Conservation (phyloP, 148 eudicot genomes). For the Chenopodium suecicum region DNA sequence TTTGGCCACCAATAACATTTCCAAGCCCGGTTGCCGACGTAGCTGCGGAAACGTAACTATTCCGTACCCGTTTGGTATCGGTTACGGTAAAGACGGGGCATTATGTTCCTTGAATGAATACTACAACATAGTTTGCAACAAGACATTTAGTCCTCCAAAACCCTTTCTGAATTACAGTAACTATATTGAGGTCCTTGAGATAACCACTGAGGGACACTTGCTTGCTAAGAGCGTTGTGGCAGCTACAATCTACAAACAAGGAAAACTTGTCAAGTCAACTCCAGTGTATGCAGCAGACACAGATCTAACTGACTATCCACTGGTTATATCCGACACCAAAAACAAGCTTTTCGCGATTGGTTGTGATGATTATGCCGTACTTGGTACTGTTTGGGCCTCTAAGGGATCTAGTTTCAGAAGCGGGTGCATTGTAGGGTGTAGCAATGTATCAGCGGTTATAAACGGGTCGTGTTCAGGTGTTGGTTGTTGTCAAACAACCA, state of each 20-base stretch:
- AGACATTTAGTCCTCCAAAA: conserved; percentile 21
- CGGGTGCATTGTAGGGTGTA: conserved; percentile 42
- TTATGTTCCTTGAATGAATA: conserved; percentile 24
- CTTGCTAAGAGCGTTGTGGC: conserved; percentile 13
- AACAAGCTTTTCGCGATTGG: conserved; percentile 46
- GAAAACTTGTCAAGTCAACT: background rate
- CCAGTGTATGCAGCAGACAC: background rate
- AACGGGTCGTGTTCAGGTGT: conserved; percentile 44
- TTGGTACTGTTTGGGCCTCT: background rate
- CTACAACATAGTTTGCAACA: conserved; percentile 34
- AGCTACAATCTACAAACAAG: conserved; percentile 11
- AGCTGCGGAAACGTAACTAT: background rate
- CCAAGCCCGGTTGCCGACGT: background rate
- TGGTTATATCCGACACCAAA: conserved; percentile 21
- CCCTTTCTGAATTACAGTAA: background rate
- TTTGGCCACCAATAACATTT: too few species aligned
- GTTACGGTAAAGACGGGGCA: background rate
- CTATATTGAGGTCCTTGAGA: background rate
- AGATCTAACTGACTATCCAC: background rate
- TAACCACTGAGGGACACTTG: conserved; percentile 22
- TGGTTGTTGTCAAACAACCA: conserved; percentile 50
- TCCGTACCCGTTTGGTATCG: conserved; percentile 53
- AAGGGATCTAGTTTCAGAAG: background rate
- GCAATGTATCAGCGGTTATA: conserved; percentile 20
- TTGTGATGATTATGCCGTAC: conserved; percentile 32